Evolutionary conservation across 176 grass and related monocot genomes (phyloP).

Genomic region (Panicum miliaceum): DNA sequence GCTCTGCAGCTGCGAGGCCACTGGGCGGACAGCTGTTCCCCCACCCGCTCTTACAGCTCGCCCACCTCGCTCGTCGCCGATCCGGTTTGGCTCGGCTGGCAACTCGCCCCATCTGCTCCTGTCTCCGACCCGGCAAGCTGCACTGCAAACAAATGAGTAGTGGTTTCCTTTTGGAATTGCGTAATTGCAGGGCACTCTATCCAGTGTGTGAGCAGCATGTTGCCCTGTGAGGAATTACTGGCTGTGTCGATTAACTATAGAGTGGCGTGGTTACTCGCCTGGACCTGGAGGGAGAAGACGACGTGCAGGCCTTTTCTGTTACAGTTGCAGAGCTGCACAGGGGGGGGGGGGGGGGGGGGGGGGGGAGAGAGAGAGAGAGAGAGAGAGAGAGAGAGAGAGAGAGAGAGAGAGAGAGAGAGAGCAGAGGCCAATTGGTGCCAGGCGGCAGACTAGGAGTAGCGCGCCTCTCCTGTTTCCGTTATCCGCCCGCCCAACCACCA

Average conservation of each 20-base stretch:
- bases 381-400: too few species aligned
- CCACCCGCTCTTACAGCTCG: slow-evolving; percentile 43
- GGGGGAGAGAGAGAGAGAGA: too few species aligned
- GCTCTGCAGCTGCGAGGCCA: slow-evolving; percentile 29
- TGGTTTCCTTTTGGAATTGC: neutral
- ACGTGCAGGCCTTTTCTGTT: slow-evolving; percentile 39
- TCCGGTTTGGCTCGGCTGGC: neutral
- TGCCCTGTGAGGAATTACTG: too few species aligned
- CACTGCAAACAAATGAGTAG: neutral
- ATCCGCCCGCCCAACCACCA: slow-evolving; percentile 36
- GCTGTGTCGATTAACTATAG: too few species aligned
- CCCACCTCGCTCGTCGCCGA: neutral
- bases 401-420: too few species aligned
- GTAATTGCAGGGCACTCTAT: neutral
- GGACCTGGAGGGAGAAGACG: neutral
- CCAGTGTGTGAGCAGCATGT: too few species aligned
- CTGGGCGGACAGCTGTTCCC: slow-evolving; percentile 44
- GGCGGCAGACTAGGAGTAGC: slow-evolving; percentile 39
- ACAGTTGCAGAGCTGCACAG: neutral
- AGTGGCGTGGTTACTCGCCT: too few species aligned
- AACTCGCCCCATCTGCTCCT: neutral
- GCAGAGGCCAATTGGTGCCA: slow-evolving; percentile 30
- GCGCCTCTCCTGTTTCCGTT: slow-evolving; percentile 44
- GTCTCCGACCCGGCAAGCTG: neutral
- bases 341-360: too few species aligned